These are phyloP conservation scores for Vaccinium vitisidaea DNA, from an alignment of 148 eudicot species.

Conservation along the genomic window DNA sequence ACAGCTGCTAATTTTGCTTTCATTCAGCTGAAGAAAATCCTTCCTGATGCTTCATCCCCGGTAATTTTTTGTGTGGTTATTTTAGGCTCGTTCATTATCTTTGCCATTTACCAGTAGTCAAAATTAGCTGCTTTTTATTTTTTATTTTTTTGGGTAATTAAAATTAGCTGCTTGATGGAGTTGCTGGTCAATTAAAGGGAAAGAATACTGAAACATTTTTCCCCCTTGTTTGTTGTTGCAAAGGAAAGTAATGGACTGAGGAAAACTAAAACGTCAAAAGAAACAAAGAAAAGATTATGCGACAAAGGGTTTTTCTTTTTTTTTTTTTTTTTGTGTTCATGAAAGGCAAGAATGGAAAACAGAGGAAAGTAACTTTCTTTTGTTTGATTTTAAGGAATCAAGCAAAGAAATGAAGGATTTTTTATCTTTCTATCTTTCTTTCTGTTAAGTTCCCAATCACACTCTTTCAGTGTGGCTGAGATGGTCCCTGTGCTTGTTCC, in stretches of 20 bases:
- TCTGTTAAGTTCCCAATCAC: not conserved
- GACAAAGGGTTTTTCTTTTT: not conserved
- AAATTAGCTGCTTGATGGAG: not conserved
- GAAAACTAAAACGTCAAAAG: not conserved
- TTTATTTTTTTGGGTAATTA: no score
- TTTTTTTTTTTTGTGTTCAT: not conserved
- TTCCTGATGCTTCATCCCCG: slow-evolving; percentile 82
- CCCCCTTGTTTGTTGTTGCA: not conserved
- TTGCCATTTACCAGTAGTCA: not conserved
- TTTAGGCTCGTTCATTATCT: not conserved
- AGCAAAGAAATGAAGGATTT: not conserved
- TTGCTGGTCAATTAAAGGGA: not conserved
- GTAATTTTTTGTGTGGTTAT: slow-evolving; percentile 30
- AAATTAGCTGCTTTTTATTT: not conserved
- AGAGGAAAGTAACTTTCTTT: not conserved
- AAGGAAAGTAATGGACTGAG: not conserved
- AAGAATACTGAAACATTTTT: not conserved
- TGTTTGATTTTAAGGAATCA: not conserved
- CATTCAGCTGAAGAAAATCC: slow-evolving; percentile 70
- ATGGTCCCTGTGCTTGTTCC: not conserved
- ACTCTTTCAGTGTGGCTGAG: not conserved
- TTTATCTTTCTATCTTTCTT: not conserved
- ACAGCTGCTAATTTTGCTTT: slow-evolving; percentile 93
- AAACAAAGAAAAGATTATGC: not conserved
- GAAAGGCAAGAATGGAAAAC: not conserved